These are phyloP conservation scores for Onygenales sp. DNA, from an alignment of 2,329 filamentous ascomycete genomes.

Conservation along the genomic window DNA sequence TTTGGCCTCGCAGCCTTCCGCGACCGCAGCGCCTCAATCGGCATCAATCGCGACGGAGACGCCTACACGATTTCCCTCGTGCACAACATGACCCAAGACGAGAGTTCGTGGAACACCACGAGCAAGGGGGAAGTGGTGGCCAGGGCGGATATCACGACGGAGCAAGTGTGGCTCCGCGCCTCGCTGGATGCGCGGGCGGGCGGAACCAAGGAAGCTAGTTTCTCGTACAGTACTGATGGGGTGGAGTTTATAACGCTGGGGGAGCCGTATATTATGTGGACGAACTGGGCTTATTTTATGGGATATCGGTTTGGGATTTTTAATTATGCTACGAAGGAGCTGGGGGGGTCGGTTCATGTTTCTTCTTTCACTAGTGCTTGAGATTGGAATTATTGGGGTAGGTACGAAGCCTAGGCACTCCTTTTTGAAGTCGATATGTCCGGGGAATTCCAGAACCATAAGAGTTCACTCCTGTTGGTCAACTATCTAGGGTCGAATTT, in stretches of 20 bases:
- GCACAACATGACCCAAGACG: slow-evolving; percentile 27
- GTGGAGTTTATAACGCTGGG: slow-evolving; percentile 27
- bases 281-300: slow-evolving; percentile 39
- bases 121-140: slow-evolving; percentile 21
- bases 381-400: too few species aligned
- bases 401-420: too few species aligned
- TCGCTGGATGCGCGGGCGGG: slow-evolving; percentile 26
- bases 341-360: slow-evolving; percentile 26
- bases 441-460: too few species aligned
- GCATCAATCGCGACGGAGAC: slow-evolving; percentile 33
- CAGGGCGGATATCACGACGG: slow-evolving; percentile 9
- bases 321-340: slow-evolving; percentile 37
- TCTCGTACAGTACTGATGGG: slow-evolving; percentile 39
- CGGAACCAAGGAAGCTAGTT: slow-evolving; percentile 21
- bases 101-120: slow-evolving; percentile 24
- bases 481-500: too few species aligned
- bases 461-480: too few species aligned
- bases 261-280: slow-evolving; percentile 27
- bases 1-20: slow-evolving; percentile 46
- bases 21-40: slow-evolving; percentile 45
- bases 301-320: slow-evolving; percentile 43
- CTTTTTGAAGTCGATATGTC: too few species aligned
- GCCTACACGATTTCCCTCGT: slow-evolving; percentile 22
- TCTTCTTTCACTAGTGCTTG: too few species aligned
- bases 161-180: slow-evolving; percentile 30